Percentiles rank a stretch among this genome's conserved stretches.
These are phyloP conservation scores for Hyaloperonospora arabidopsidis DNA, from an alignment of 352 stramenopile genomes.

Conservation along the genomic window DNA sequence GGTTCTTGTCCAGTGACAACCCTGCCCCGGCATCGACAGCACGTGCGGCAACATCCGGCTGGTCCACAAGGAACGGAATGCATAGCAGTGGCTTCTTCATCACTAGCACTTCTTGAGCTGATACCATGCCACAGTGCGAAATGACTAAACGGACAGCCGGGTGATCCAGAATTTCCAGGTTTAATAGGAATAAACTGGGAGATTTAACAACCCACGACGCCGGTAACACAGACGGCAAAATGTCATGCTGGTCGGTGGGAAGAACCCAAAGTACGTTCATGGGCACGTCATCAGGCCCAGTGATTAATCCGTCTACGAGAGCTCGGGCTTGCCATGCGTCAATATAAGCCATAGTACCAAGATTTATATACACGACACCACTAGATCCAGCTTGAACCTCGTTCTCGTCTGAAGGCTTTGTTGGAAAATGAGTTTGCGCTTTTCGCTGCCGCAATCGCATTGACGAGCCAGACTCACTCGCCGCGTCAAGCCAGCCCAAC, in stretches of 20 bases:
- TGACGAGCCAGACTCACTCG: slow-evolving; percentile 13
- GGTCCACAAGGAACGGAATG: slow-evolving; percentile 84
- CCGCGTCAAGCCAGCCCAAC: slow-evolving; percentile 34
- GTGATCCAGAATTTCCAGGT: slow-evolving; percentile 60
- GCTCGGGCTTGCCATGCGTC: slow-evolving; percentile 71
- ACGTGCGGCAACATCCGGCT: slow-evolving; percentile 74
- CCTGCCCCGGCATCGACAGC: slow-evolving; percentile 70
- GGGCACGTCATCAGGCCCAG: slow-evolving; percentile 28
- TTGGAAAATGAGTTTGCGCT: slow-evolving; percentile 8
- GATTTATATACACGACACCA: slow-evolving; percentile 65
- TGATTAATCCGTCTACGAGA: slow-evolving; percentile 56
- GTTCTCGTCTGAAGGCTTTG: slow-evolving; percentile 10
- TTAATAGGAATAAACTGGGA: slow-evolving; percentile 45
- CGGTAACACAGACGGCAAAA: slow-evolving; percentile 47
- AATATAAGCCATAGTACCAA: slow-evolving; percentile 75
- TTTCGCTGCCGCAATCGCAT: slow-evolving; percentile 26
- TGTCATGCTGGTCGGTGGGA: slow-evolving; percentile 57
- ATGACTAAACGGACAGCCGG: slow-evolving; percentile 55
- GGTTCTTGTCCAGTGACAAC: slow-evolving; percentile 65
- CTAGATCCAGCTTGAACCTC: slow-evolving; percentile 12
- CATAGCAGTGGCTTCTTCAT: slow-evolving; percentile 78
- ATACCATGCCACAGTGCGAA: slow-evolving; percentile 85
- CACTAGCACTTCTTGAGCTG: slow-evolving; percentile 72
- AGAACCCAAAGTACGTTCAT: slow-evolving; percentile 76
- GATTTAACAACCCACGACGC: slow-evolving; percentile 58